Percentiles rank a stretch among this genome's conserved stretches.
Evolutionary conservation across 2,329 filamentous ascomycete species (phyloP).

Genomic region (Sphaerulina musiva): DNA sequence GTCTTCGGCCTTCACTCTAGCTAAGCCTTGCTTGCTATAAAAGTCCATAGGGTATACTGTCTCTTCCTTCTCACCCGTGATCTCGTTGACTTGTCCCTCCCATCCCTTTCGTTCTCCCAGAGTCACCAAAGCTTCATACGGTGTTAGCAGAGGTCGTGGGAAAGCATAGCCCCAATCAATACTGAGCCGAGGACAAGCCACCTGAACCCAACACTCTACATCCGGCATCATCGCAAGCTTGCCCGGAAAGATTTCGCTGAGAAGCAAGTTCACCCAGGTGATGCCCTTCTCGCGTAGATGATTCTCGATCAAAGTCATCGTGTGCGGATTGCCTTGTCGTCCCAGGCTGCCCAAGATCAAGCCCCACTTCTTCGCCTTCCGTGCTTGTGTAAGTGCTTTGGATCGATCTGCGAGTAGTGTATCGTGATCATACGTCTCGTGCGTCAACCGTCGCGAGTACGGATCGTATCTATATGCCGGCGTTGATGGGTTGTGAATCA

Average conservation of each 20-base stretch:
- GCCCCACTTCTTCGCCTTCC: conserved; percentile 80
- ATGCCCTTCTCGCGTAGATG: conserved; percentile 65
- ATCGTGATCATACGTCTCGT: conserved; percentile 84
- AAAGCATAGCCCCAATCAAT: conserved; percentile 99
- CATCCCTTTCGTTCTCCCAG: conserved; percentile 67
- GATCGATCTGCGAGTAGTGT: conserved; percentile 80
- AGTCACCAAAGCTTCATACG: conserved; percentile 91
- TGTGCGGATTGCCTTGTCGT: conserved; percentile 91
- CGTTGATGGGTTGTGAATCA: conserved; percentile 93
- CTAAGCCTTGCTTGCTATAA: conserved; percentile 85
- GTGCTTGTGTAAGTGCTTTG: conserved; percentile 68
- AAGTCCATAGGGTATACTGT: conserved; percentile 88
- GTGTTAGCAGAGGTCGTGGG: conserved; percentile 76
- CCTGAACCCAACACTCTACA: conserved; percentile 96
- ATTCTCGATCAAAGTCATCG: conserved; percentile 76
- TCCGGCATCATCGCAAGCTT: conserved; percentile 89
- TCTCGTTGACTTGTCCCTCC: conserved; percentile 39
- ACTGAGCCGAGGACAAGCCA: conserved; percentile 90
- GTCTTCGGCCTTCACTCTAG: conserved; percentile 57
- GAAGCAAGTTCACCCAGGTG: conserved; percentile 73
- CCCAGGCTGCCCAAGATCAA: conserved; percentile 89
- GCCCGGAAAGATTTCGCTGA: conserved; percentile 93
- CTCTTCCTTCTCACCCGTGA: conserved; percentile 19
- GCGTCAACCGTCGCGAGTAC: conserved; percentile 84
- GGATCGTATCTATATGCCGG: conserved; percentile 96